Evolutionary conservation across 2,329 filamentous ascomycete species (phyloP).

Genomic region (Lecanicillium sp.): DNA sequence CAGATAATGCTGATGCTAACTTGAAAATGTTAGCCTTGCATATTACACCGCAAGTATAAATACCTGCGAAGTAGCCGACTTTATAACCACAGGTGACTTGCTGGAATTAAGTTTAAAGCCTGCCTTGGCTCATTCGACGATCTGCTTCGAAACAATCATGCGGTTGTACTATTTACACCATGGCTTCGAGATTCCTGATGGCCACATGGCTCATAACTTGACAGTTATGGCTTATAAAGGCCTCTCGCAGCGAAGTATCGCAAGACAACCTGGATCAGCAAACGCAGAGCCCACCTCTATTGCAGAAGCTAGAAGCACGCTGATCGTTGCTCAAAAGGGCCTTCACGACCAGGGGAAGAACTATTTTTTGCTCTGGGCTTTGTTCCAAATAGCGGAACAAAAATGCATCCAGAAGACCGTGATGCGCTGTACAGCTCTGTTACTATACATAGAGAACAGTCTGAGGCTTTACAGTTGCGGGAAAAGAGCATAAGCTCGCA

Average conservation of each 20-base stretch:
- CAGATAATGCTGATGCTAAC: neutral
- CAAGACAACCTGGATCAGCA: neutral
- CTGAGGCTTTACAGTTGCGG: neutral
- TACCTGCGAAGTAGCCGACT: conserved; percentile 6
- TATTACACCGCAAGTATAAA: neutral
- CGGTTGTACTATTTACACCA: conserved; percentile 27
- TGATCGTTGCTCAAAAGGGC: neutral
- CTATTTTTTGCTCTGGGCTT: neutral
- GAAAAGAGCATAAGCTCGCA: neutral
- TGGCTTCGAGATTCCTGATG: conserved; percentile 13
- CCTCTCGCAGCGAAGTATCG: neutral
- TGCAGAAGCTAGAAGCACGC: neutral
- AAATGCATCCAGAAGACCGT: neutral
- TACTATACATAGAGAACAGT: neutral
- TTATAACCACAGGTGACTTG: neutral
- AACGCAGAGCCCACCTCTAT: neutral
- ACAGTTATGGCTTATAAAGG: neutral
- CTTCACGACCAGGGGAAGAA: neutral
- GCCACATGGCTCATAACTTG: neutral
- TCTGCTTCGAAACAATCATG: conserved; percentile 21
- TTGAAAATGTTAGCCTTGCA: neutral
- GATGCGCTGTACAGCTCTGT: neutral
- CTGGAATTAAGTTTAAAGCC: neutral
- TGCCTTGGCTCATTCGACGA: conserved; percentile 15
- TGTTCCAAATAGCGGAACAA: neutral